Percentiles rank a stretch among this genome's conserved stretches.
phyloP scores from a whole-genome alignment of 129 eudicot species.

The Flaveria bidentis region DNA sequence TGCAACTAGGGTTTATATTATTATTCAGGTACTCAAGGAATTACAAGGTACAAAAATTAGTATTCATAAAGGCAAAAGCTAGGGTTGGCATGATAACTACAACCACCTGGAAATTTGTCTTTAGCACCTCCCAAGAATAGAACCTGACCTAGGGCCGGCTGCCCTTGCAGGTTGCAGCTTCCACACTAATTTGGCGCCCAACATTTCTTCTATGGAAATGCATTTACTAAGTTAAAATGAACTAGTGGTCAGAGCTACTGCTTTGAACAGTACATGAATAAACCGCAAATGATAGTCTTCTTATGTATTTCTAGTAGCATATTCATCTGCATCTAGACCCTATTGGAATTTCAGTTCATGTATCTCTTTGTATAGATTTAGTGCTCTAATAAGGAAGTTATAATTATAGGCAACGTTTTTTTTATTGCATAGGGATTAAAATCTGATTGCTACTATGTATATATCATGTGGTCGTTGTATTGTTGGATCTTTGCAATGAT shows the following conservation, averaged over 20 bases:
- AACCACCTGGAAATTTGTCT: too few relatives aligned
- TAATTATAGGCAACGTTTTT: neutral
- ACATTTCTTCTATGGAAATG: neutral
- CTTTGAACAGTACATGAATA: neutral
- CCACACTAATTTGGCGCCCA: too few relatives aligned
- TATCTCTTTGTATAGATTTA: neutral
- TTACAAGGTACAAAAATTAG: too few relatives aligned
- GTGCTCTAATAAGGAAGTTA: slow-evolving; percentile 16
- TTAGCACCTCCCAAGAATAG: too few relatives aligned
- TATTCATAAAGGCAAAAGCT: too few relatives aligned
- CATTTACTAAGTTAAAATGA: neutral
- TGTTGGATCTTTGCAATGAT: slow-evolving; percentile 21
- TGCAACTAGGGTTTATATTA: too few relatives aligned
- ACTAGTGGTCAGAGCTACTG: neutral
- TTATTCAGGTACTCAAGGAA: too few relatives aligned
- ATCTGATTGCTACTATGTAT: neutral
- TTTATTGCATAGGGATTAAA: neutral
- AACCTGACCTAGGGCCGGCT: too few relatives aligned
- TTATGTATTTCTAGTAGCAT: neutral
- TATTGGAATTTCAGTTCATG: neutral
- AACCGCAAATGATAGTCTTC: neutral
- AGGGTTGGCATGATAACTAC: too few relatives aligned
- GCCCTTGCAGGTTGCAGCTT: too few relatives aligned
- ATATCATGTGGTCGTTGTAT: slow-evolving; percentile 20
- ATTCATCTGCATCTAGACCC: neutral